These are phyloP conservation scores for Trichaptum fuscoviolaceum DNA, from an alignment of 768 basidiomycete genomes.

Conservation along the genomic window DNA sequence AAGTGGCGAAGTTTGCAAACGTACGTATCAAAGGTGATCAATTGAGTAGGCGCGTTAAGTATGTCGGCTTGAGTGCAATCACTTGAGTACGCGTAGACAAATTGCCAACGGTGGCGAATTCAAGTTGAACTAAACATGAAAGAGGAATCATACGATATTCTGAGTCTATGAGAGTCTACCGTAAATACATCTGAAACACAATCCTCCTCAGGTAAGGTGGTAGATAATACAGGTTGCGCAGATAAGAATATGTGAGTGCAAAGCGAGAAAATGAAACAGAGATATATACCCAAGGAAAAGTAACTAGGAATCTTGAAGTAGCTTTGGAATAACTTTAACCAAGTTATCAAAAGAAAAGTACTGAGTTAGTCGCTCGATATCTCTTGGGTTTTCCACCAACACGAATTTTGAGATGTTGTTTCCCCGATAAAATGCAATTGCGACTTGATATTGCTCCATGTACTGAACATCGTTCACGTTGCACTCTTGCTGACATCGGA, in stretches of 20 bases:
- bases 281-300: neutral
- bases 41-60: no score
- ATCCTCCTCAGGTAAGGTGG: neutral
- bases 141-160: neutral
- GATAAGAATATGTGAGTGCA: slow-evolving; percentile 3
- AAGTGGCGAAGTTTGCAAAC: neutral
- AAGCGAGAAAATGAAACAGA: neutral
- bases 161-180: neutral
- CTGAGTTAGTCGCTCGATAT: slow-evolving; percentile 76
- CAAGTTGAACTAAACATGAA: no score
- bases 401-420: slow-evolving; percentile 61
- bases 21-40: neutral
- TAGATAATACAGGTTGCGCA: neutral
- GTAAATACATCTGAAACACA: neutral
- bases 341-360: slow-evolving; percentile 81
- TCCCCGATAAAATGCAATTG: slow-evolving; percentile 71
- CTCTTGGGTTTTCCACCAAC: slow-evolving; percentile 61
- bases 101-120: no score
- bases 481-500: slow-evolving; percentile 67
- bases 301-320: slow-evolving; percentile 37
- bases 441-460: slow-evolving; percentile 72
- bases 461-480: slow-evolving; percentile 49
- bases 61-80: no score
- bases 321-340: slow-evolving; percentile 75
- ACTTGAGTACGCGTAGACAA: no score